Evolutionary conservation across 2,329 filamentous ascomycete species (phyloP).

Genomic region (Colletotrichum filicis): DNA sequence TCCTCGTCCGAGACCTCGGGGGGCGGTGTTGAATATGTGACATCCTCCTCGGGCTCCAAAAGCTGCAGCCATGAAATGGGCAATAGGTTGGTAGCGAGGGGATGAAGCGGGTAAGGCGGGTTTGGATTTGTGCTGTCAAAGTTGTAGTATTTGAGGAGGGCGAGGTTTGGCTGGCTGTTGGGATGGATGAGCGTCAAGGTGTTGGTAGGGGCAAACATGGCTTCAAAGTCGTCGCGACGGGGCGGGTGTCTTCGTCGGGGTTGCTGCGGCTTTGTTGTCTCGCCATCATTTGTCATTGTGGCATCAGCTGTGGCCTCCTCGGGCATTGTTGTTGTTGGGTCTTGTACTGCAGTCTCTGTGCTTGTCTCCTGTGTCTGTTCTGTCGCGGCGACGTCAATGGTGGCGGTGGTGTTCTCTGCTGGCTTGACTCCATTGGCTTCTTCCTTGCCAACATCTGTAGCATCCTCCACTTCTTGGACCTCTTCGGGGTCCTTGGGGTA

Average conservation of each 20-base stretch:
- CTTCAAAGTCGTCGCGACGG: conserved; percentile 62
- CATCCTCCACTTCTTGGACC: conserved; percentile 42
- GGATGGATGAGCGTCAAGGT: conserved; percentile 84
- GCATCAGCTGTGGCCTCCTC: conserved; percentile 10
- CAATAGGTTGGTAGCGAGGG: conserved; percentile 83
- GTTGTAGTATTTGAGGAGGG: conserved; percentile 88
- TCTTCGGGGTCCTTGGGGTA: conserved; percentile 55
- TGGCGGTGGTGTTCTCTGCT: neutral
- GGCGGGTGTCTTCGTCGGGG: conserved; percentile 12
- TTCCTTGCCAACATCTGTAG: conserved; percentile 29
- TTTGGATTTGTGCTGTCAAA: conserved; percentile 78
- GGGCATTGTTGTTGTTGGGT: neutral
- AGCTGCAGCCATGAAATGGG: conserved; percentile 93
- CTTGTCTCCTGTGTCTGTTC: neutral
- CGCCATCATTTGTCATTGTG: conserved; percentile 1
- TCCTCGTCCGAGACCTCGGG: conserved; percentile 67
- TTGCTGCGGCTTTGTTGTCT: conserved; percentile 4
- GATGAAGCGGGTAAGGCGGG: conserved; percentile 70
- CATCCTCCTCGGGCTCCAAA: conserved; percentile 79
- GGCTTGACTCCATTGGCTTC: conserved; percentile 15
- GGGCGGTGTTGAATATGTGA: conserved; percentile 76
- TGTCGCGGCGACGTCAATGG: neutral
- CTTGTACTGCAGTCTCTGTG: neutral
- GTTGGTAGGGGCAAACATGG: conserved; percentile 76
- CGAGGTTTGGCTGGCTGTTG: conserved; percentile 88